Evolutionary conservation across 768 basidiomycete species (phyloP), one percentile per base, ranked within the genome.

Genomic region (Pleurotus ostreatus): DNA sequence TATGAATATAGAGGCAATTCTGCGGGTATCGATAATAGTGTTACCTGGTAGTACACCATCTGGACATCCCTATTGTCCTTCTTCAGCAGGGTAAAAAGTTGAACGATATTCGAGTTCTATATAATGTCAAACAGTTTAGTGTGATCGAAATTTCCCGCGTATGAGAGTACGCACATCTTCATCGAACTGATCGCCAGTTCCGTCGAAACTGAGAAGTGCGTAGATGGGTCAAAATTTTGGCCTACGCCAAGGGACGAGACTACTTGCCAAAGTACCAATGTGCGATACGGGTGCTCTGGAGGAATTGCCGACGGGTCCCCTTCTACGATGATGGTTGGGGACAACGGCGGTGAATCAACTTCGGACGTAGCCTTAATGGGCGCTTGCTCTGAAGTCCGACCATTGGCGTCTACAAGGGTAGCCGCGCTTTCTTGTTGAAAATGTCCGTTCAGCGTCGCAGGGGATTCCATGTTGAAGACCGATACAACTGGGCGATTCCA

Each of bases 11-110:
- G 1, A 20, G 20, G 20, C 20, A 20, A 26, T 30, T 6, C 26
- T 1, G 26, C 7, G 34, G 8, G 40, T 15, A 1, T 20, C 20
- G 2, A 20, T 20, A 20, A 20, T 20, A 13, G 52, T 2, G 55
- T 3, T 46, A 74, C 81, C 71, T 83, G 82, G 60, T 84, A 84
- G 62, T 83, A 84, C 0, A 81, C 77, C 74, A 81, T 72, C 68
- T 84, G 83, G 62, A 81, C 71, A 34, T 65, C 65, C 39, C 68
- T 65, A 52, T 83, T 78, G 60, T 79, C 72, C 64, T 82, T 84
- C 71, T 78, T 78, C 57, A 83, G 62, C 58, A 79, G 56, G 2
- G 78, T 76, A 16, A 81, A 75, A 4, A 83, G 63, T 55, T 77
- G 70, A 3, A 81, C 79, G 41, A 83, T 74, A 53, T 83, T 83